Conservation (phyloP, 1,139 yeast species). For the Blastobotrys aristatus region DNA sequence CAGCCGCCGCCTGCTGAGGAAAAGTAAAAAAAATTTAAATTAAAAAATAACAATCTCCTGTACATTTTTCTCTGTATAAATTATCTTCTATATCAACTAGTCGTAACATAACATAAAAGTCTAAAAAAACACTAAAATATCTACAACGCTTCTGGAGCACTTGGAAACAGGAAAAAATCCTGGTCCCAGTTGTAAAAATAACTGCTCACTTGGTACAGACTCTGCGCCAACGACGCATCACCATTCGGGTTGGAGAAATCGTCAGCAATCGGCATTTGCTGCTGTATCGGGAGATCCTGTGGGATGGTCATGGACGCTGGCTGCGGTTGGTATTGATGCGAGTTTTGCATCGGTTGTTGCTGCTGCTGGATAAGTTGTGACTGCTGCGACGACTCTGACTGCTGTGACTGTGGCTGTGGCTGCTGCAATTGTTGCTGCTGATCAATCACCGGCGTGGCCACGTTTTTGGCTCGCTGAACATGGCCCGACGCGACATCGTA, state of each 20-base stretch:
- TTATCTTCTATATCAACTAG: too few relatives aligned
- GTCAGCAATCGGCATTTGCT: background rate
- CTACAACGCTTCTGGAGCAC: background rate
- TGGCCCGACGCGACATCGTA: slow-evolving; percentile 15
- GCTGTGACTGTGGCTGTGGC: background rate
- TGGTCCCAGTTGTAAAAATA: slow-evolving; percentile 22
- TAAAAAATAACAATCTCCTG: too few relatives aligned
- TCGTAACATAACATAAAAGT: too few relatives aligned
- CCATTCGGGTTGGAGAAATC: slow-evolving; percentile 1
- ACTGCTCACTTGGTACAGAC: slow-evolving; percentile 23
- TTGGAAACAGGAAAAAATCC: slow-evolving; percentile 16
- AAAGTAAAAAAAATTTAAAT: background rate
- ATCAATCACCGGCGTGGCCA: background rate
- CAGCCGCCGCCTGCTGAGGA: background rate
- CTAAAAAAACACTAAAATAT: too few relatives aligned
- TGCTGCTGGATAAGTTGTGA: background rate
- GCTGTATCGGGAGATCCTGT: background rate
- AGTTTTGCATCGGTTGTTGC: background rate
- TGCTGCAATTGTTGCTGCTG: background rate
- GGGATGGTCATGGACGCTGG: background rate
- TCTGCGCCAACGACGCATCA: slow-evolving; percentile 19
- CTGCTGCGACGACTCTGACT: background rate
- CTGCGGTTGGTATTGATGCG: background rate
- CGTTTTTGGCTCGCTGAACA: slow-evolving; percentile 15
- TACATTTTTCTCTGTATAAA: too few relatives aligned